These are phyloP conservation scores for Hanseniaspora pseudoguilliermondii DNA, from an alignment of 805 yeast genomes.

Conservation along the genomic window DNA sequence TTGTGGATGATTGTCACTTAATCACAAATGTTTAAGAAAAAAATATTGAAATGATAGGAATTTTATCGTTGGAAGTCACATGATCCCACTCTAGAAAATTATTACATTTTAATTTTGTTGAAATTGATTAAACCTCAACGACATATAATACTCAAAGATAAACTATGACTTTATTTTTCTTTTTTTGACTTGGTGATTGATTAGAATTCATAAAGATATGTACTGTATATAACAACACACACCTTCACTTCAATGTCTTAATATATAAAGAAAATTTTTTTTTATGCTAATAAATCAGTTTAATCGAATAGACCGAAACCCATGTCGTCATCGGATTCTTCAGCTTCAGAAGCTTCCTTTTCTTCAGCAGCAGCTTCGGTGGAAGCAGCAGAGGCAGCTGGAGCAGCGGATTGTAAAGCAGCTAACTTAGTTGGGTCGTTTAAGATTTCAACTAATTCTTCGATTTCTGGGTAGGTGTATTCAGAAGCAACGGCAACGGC, in stretches of 20 bases:
- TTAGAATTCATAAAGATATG: background rate
- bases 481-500: slow-evolving; percentile 97
- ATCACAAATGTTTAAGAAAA: background rate
- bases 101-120: too few species aligned
- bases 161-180: too few species aligned
- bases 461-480: slow-evolving; percentile 98
- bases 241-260: background rate
- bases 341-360: slow-evolving; percentile 62
- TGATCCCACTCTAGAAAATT: too few species aligned
- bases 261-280: background rate
- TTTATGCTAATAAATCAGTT: slow-evolving; percentile 22
- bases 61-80: background rate
- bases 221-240: background rate
- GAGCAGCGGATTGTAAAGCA: slow-evolving; percentile 96
- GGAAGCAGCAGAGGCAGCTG: slow-evolving; percentile 53
- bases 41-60: background rate
- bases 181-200: too few species aligned
- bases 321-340: slow-evolving; percentile 68
- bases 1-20: background rate
- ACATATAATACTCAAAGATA: too few species aligned
- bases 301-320: slow-evolving; percentile 99
- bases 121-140: too few species aligned
- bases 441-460: slow-evolving; percentile 96
- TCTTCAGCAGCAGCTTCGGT: slow-evolving; percentile 61
- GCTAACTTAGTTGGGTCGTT: slow-evolving; percentile 99